A percentile compares a stretch with the other conserved stretches of the same genome.
Evolutionary conservation across 257 asterid species (phyloP).

Genomic region (Fraxinus cuspidata): DNA sequence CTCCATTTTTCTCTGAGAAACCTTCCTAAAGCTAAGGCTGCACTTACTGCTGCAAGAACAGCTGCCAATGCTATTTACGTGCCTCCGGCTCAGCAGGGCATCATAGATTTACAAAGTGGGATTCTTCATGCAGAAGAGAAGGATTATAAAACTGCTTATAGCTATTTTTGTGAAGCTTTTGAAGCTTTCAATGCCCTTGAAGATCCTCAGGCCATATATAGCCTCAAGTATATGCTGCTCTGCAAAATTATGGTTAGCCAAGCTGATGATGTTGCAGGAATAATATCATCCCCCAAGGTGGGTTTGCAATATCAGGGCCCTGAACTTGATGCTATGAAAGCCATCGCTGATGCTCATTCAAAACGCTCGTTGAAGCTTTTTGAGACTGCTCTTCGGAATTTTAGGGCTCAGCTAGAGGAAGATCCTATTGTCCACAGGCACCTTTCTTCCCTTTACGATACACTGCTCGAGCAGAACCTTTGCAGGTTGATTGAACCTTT

Average conservation of each 20-base stretch:
- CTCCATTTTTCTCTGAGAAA: slow-evolving; percentile 63
- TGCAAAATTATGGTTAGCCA: slow-evolving; percentile 68
- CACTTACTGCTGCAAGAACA: slow-evolving; percentile 70
- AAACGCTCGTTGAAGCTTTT: slow-evolving; percentile 63
- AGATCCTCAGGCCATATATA: slow-evolving; percentile 59
- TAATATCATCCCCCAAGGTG: slow-evolving; percentile 57
- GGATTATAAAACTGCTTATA: slow-evolving; percentile 65
- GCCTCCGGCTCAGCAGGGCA: slow-evolving; percentile 76
- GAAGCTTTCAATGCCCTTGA: slow-evolving; percentile 67
- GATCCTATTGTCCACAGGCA: slow-evolving; percentile 74
- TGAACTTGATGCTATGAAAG: slow-evolving; percentile 64
- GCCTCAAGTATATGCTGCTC: slow-evolving; percentile 63
- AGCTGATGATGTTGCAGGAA: slow-evolving; percentile 68
- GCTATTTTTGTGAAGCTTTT: slow-evolving; percentile 66
- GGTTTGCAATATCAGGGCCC: slow-evolving; percentile 65
- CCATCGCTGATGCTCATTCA: slow-evolving; percentile 65
- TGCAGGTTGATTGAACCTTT: slow-evolving; percentile 71
- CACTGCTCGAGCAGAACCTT: slow-evolving; percentile 64
- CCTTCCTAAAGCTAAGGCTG: slow-evolving; percentile 68
- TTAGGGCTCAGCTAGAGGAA: slow-evolving; percentile 57
- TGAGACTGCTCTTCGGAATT: slow-evolving; percentile 55
- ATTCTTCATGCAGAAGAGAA: slow-evolving; percentile 66
- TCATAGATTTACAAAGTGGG: slow-evolving; percentile 61
- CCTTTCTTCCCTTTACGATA: slow-evolving; percentile 63
- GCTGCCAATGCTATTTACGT: slow-evolving; percentile 70